phyloP scores from a whole-genome alignment of 2,329 filamentous ascomycete species.

The Clonostachys solani region DNA sequence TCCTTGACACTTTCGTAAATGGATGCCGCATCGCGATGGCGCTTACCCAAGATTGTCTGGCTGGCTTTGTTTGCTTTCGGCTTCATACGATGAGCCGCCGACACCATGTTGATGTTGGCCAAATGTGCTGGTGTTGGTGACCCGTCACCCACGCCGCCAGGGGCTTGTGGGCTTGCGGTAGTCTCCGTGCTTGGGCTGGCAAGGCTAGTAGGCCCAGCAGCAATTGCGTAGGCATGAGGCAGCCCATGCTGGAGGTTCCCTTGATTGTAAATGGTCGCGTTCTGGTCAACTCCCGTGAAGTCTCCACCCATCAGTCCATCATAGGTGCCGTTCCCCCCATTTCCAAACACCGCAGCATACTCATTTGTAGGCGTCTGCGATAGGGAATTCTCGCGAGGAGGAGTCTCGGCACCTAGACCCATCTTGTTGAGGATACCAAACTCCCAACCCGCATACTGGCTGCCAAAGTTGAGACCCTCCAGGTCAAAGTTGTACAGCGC shows the following conservation, averaged over 20 bases:
- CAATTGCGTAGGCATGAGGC: conserved; percentile 62
- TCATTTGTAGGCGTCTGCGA: conserved; percentile 31
- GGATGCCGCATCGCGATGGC: conserved; percentile 68
- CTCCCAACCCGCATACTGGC: conserved; percentile 91
- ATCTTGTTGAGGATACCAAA: conserved; percentile 97
- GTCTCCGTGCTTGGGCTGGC: conserved; percentile 62
- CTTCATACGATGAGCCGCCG: conserved; percentile 37
- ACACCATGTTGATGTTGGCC: conserved; percentile 13
- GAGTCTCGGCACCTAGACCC: conserved; percentile 71
- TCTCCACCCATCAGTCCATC: conserved; percentile 41
- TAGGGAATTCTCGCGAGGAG: conserved; percentile 59
- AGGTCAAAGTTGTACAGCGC: conserved; percentile 95
- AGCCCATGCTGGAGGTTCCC: conserved; percentile 58
- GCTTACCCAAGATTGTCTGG: conserved; percentile 47
- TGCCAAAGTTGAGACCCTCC: conserved; percentile 83
- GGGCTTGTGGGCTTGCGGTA: conserved; percentile 55
- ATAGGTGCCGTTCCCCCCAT: conserved; percentile 32
- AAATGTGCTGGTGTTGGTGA: conserved; percentile 29
- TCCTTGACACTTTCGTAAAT: conserved; percentile 89
- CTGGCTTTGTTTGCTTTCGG: conserved; percentile 23
- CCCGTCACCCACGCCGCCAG: conserved; percentile 44
- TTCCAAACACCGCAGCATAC: conserved; percentile 43
- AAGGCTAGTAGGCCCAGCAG: conserved; percentile 56
- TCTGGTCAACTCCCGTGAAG: conserved; percentile 48
- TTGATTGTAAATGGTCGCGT: conserved; percentile 45